Base-by-base conservation (phyloP, 1,284 basidiomycete genomes). In the Cutaneotrichosporon arboriforme region DNA sequence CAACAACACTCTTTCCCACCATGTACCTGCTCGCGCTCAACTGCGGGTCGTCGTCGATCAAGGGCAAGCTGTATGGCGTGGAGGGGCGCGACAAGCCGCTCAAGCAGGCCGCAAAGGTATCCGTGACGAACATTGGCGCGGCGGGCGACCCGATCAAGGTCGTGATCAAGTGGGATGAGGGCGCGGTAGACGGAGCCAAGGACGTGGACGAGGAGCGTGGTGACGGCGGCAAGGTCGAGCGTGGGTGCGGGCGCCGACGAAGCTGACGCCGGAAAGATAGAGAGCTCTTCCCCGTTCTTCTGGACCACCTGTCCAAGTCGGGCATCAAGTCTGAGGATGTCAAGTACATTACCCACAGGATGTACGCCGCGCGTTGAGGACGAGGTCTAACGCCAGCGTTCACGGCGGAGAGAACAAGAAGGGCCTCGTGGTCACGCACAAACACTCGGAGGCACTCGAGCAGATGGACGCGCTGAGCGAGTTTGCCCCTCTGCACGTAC, bases 381-480 rank as follows among this genome's bases (percentile, higher is more conserved):
- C 17, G 7, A 7, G 4, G 26, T n/a, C 53, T 49, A 35, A 54
- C 40, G 1, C 5, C 50, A 84, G 90, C 44, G 90, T 93, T 1
- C 90, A 92, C 63, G 90, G 90, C 2, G 89, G 89, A 2, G 81
- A 82, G 46, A 86, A 85, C 64, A 77, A 77, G 18, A 78, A 82
- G 22, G 85, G 88, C 1, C 82, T 89, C 14, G 61, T 81, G 37
- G 83, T 92, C 54, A 83, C 75, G 26, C 72, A 72, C 36, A 73
- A 76, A 5, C 78, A 81, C 60, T 61, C 69, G 75, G 65, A 79
- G 79, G 64, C 79, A 77, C 65, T 84, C 77, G 52, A 85, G 77
- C 71, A 85, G 59, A 88, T 92, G 68, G 84, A 89, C 64, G 78
- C 78, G 38, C 76, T 91, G 12, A 84, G 84, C 4, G 84, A 85